Evolutionary conservation across 1,139 yeast genomes (phyloP), one percentile per base, ranked within the genome.

Genomic region (Arxiozyma bovina): DNA sequence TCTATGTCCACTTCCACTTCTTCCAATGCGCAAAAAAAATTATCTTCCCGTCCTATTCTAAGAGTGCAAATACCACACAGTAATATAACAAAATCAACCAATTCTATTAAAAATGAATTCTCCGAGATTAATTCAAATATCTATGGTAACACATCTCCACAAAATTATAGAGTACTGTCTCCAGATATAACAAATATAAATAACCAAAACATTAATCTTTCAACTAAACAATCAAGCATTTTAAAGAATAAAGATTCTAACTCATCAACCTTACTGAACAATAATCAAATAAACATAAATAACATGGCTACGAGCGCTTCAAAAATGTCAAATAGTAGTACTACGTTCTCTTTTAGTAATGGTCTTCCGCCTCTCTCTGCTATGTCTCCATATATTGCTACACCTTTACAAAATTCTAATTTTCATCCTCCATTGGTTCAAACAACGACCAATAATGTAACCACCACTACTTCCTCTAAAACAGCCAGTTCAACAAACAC

Each of bases 41-140:
- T 30, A 25, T 42, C 50, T 4, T 30, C 48, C 20, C 53, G 60
- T 43, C 61, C 61, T 1, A 49, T 56, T 1, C 45, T 59, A 25
- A 50, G 60, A 42, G 61, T 59, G 4, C 57, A 57, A 21, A 59
- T 59, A 12, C 61, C 61, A 41, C 58, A 55, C 25, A 59, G 58
- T 48, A 56, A 58, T 21, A 21, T 38, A 23, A 22, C 17, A 34
- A 30, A n/a, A 18, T 21, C 22, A 34, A 21, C 6, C 7, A 15
- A 15, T 15, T 9, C 44, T 7, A 53, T 58, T 20, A 50, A 52
- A 20, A 51, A 55, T 40, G 57, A 53, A 48, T 50, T 59, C 22
- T 41, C 60, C n/a, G 48, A 54, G 4, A 25, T 55, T 22, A 45
- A 51, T 17, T 42, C 48, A 42, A 58, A 50, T 38, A 51, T 54